Evolutionary conservation across 2,329 filamentous ascomycete species (phyloP).

Genomic region (Ascochyta clinopodiicola): DNA sequence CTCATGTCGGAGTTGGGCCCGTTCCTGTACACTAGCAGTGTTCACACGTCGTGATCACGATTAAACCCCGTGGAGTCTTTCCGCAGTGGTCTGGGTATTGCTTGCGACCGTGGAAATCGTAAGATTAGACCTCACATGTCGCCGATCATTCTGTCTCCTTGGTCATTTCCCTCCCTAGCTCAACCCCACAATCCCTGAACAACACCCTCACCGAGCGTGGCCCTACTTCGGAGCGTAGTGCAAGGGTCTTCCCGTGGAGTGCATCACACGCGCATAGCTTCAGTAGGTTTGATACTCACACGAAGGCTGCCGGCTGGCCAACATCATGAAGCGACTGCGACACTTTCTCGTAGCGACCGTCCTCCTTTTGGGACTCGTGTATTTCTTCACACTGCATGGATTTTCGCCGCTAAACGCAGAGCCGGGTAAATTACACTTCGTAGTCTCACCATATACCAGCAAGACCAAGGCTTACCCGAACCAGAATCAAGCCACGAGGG

Average conservation of each 20-base stretch:
- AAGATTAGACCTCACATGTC: constrained; percentile 7
- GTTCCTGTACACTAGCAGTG: constrained; percentile 1
- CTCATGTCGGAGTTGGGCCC: constrained; percentile 4
- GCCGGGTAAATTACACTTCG: neutral
- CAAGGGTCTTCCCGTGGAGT: neutral
- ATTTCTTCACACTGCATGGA: constrained; percentile 5
- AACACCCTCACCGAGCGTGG: neutral
- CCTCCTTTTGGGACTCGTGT: constrained; percentile 12
- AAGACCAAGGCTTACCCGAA: neutral
- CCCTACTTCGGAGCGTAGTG: neutral
- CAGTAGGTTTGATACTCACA: neutral
- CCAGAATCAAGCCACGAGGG: neutral
- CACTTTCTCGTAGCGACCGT: constrained; percentile 1
- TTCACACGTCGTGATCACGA: neutral
- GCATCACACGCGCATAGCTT: neutral
- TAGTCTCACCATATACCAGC: neutral
- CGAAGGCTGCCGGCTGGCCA: neutral
- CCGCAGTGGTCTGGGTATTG: neutral
- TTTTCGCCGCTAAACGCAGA: constrained; percentile 1
- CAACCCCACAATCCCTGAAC: neutral
- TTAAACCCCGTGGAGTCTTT: neutral
- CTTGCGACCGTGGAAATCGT: neutral
- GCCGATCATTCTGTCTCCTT: constrained; percentile 7
- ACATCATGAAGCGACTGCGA: constrained; percentile 14
- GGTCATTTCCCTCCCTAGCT: neutral